Evolutionary conservation across 2,329 filamentous ascomycete species (phyloP).

Genomic region (Xylaria sp.): DNA sequence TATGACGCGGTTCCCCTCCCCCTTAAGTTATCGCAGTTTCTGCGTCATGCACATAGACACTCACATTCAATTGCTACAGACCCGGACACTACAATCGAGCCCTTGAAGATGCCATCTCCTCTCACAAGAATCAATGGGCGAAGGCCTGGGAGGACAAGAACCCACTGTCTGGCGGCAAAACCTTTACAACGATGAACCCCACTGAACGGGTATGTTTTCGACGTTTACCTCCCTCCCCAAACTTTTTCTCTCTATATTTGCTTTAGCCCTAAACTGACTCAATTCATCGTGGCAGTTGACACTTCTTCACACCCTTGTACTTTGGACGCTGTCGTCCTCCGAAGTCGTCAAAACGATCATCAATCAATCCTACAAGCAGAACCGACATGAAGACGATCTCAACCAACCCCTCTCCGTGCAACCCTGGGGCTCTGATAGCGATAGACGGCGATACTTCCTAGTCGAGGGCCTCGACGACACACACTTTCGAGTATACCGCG

Average conservation of each 20-base stretch:
- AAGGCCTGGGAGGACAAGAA: slow-evolving; percentile 83
- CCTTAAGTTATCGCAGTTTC: neutral
- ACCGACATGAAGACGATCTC: slow-evolving; percentile 78
- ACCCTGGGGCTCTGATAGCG: slow-evolving; percentile 88
- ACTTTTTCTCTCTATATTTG: slow-evolving; percentile 3
- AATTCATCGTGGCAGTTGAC: slow-evolving; percentile 69
- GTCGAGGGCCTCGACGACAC: slow-evolving; percentile 96
- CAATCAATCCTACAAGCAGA: slow-evolving; percentile 88
- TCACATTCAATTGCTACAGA: slow-evolving; percentile 60
- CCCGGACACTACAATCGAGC: slow-evolving; percentile 92
- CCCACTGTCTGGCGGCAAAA: slow-evolving; percentile 81
- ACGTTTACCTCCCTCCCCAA: neutral
- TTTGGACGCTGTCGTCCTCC: slow-evolving; percentile 92
- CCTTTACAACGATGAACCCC: slow-evolving; percentile 84
- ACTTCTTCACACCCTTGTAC: slow-evolving; percentile 81
- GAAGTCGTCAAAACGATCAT: slow-evolving; percentile 84
- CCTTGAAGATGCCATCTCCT: slow-evolving; percentile 89
- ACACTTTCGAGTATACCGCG: slow-evolving; percentile 90
- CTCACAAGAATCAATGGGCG: slow-evolving; percentile 90
- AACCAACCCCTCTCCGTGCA: slow-evolving; percentile 93
- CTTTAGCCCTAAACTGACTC: slow-evolving; percentile 36
- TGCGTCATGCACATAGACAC: slow-evolving; percentile 22
- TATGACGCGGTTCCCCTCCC: slow-evolving; percentile 61
- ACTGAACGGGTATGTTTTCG: slow-evolving; percentile 75
- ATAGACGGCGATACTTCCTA: slow-evolving; percentile 93